Base-by-base conservation (phyloP, 2,329 filamentous ascomycete species). In the Cryphonectria radicalis region DNA sequence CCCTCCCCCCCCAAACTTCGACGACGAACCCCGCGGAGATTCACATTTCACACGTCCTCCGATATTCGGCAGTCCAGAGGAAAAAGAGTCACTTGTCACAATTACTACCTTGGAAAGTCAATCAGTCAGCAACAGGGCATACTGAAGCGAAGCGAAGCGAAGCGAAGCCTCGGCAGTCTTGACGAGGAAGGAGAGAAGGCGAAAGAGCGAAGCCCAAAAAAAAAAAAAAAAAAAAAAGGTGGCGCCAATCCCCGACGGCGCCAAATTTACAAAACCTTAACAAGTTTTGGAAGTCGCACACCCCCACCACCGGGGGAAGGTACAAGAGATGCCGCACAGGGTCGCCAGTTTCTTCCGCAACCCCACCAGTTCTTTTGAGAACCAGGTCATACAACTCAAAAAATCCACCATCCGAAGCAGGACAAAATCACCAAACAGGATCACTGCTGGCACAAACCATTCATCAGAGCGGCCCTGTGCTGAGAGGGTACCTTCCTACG, bases 291-390 rank as follows among this genome's bases (percentile, higher is more conserved):
- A 37, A 63, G 37, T 42, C 14, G 37, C 37, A 22, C 32, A 43
- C 17, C 35, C 32, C 28, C 19, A n/a, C 32, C 32, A n/a, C 62
- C 7, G 8, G 42, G 42, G 7, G 28, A 53, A 55, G 43, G 13
- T 28, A 53, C 2, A 25, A 70, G 74, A 74, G 73, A 90, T 89
- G 88, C 87, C 87, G 77, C 86, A 89, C 81, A 82, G 85, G 72
- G 87, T 90, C 74, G 81, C 85, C 77, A 86, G 84, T 77, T 89
- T 90, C 79, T 83, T 89, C 75, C 85, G 86, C 75, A 84, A 82
- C 73, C 86, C 87, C n/a, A 86, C 86, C 74, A 78, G 74, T 55
- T 77, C 77, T 5, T 62, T 81, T 22, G 86, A 87, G 77, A 84
- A 82, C 79, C 78, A 80, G 71, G 85, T 88, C 74, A 81, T 84